Evolutionary conservation across 495 filamentous ascomycete species (phyloP), one percentile per base, ranked within the genome.

Genomic region (Hypoxylon perforatum): DNA sequence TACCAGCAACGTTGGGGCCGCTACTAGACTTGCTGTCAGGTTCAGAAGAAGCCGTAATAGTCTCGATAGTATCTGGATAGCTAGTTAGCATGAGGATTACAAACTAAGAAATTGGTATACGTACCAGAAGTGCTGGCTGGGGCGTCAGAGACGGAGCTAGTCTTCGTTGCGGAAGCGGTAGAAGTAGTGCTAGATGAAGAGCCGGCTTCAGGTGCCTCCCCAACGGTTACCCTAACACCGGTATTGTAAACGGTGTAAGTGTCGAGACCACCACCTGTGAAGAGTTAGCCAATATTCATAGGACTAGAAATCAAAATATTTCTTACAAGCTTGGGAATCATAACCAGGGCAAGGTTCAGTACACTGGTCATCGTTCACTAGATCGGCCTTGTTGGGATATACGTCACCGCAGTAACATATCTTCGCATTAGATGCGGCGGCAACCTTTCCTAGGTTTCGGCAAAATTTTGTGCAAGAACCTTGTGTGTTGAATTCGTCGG

Each of bases 381-480:
- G 63, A 44, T 72, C 74, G 4, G 62, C 53, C 14, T 77, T 65
- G 17, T 84, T 79, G 7, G 90, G 90, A 33, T 90, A 76, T 35
- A 72, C 70, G 36, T 83, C 68, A 36, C 90, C 91, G 69, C 90
- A 93, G 54, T 72, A 90, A 73, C 90, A 93, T 14, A 81, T 70
- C 3, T 42, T 25, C 14, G 63, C 22, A 17, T 73, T 63, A 0
- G 72, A 61, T 22, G 72, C 72, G 18, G 59, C 72, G 0, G 54
- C 66, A 14, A 63, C 53, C 14, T 30, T 52, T 4, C 33, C n/a
- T 12, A 63, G 57, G 1, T 49, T 11, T 11, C 66, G 70, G 30
- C 72, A 75, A 0, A 35, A 1, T 14, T 15, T n/a, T 2, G 57
- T 46, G 30, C 72, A 75, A 39, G 19, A 30, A 23, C 72, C 72